Evolutionary conservation across 805 yeast genomes (phyloP).

Genomic region (Cyberlindnera subsufficiens): DNA sequence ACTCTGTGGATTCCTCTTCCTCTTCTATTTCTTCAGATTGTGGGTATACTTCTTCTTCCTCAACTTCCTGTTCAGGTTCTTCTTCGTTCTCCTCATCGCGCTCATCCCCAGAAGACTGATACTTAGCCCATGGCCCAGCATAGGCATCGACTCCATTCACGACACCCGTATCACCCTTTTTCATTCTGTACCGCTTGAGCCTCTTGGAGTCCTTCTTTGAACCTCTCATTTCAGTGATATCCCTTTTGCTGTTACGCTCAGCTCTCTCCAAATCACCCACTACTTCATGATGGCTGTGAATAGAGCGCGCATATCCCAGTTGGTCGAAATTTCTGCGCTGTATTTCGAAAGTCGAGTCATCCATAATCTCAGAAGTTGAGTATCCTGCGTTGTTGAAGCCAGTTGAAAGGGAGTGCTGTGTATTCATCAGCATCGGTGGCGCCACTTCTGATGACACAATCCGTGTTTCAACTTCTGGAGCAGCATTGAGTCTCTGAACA

Average conservation of each 20-base stretch:
- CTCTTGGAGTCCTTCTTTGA: conserved; percentile 26
- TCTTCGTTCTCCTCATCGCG: conserved; percentile 7
- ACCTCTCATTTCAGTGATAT: conserved; percentile 19
- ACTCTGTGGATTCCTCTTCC: conserved; percentile 25
- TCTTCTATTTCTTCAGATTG: conserved; percentile 16
- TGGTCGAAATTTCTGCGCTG: conserved; percentile 33
- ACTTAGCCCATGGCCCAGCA: conserved; percentile 63
- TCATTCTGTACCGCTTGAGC: conserved; percentile 30
- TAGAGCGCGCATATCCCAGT: conserved; percentile 19
- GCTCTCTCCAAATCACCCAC: conserved; percentile 14
- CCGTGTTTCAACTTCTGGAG: conserved; percentile 7
- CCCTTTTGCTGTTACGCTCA: conserved; percentile 19
- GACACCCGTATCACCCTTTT: conserved; percentile 28
- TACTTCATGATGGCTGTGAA: conserved; percentile 2
- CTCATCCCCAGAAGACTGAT: conserved; percentile 24
- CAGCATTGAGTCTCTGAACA: conserved; percentile 2
- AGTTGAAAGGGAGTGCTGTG: not conserved
- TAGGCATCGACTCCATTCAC: conserved; percentile 39
- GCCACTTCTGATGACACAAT: not conserved
- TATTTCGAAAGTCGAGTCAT: conserved; percentile 34
- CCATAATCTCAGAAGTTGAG: conserved; percentile 27
- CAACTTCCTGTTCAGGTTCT: conserved; percentile 9
- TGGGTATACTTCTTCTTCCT: conserved; percentile 9
- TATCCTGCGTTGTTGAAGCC: conserved; percentile 4
- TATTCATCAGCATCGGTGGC: not conserved